Evolutionary conservation across 2,329 filamentous ascomycete species (phyloP).

Genomic region (Xylaria sp.): DNA sequence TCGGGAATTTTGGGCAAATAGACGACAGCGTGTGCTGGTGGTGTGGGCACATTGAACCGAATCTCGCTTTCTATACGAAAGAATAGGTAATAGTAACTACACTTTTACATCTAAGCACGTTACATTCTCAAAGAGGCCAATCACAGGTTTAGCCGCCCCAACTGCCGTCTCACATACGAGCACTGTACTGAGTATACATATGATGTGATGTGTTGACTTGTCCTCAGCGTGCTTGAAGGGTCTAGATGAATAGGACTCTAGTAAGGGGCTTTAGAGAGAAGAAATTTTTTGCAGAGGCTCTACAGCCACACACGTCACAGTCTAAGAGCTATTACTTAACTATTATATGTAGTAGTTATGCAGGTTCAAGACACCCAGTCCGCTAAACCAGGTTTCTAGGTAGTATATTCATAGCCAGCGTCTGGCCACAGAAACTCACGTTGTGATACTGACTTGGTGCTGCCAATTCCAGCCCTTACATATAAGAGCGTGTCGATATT

Average conservation of each 20-base stretch:
- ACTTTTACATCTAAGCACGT: no score
- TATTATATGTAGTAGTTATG: conserved; percentile 2
- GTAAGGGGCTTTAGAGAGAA: conserved; percentile 13
- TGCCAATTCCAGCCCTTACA: background rate
- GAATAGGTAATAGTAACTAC: no score
- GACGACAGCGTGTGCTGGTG: background rate
- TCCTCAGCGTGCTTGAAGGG: background rate
- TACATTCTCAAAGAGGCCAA: background rate
- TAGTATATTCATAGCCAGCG: no score
- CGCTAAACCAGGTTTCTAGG: background rate
- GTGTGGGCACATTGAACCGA: conserved; percentile 8
- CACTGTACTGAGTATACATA: background rate
- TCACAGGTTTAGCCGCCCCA: background rate
- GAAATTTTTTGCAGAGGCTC: conserved; percentile 20
- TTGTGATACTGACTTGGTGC: background rate
- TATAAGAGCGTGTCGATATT: conserved; percentile 3
- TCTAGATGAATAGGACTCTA: background rate
- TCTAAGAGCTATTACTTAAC: background rate
- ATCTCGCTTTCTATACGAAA: background rate
- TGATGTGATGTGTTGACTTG: conserved; percentile 20
- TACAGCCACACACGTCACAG: conserved; percentile 18
- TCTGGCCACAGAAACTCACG: background rate
- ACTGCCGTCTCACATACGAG: background rate
- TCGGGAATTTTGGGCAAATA: conserved; percentile 22
- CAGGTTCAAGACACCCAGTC: conserved; percentile 1